A percentile compares a stretch with the other conserved stretches of the same genome.
Evolutionary conservation across 2,329 filamentous ascomycete genomes (phyloP).

Genomic region (Akanthomyces dipterigenus): DNA sequence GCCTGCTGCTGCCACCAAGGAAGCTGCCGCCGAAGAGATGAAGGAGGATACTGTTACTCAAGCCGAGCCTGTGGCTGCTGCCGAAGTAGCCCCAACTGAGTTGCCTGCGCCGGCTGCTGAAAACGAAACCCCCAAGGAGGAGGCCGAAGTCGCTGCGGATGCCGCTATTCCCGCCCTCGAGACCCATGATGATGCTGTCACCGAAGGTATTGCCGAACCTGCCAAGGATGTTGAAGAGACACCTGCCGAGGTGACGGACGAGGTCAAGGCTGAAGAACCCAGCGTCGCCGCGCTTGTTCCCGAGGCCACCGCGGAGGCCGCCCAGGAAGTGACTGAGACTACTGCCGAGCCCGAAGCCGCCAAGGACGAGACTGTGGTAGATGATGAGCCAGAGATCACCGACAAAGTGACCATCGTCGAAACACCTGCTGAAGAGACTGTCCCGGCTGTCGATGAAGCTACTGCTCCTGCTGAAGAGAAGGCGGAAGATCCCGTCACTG

Average conservation of each 20-base stretch:
- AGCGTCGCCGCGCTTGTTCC: too few relatives aligned
- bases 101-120: slow-evolving; percentile 17
- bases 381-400: neutral
- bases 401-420: neutral
- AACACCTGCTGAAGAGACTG: neutral
- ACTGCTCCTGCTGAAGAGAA: slow-evolving; percentile 7
- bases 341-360: slow-evolving; percentile 15
- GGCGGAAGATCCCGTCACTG: neutral
- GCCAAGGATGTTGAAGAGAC: slow-evolving; percentile 15
- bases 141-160: slow-evolving; percentile 7
- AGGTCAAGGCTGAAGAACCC: neutral
- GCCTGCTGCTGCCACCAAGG: neutral
- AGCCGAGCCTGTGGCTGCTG: slow-evolving; percentile 9
- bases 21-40: slow-evolving; percentile 3
- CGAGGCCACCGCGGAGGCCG: too few relatives aligned
- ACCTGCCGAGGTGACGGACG: neutral
- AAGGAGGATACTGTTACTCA: slow-evolving; percentile 12
- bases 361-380: slow-evolving; percentile 14
- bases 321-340: too few relatives aligned
- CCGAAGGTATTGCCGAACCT: slow-evolving; percentile 12
- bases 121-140: slow-evolving; percentile 6
- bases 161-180: neutral
- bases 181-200: slow-evolving; percentile 6
- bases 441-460: neutral
- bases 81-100: neutral